These are phyloP conservation scores for Abrus pulchellus DNA, from an alignment of 306 rosid genomes.

Conservation along the genomic window DNA sequence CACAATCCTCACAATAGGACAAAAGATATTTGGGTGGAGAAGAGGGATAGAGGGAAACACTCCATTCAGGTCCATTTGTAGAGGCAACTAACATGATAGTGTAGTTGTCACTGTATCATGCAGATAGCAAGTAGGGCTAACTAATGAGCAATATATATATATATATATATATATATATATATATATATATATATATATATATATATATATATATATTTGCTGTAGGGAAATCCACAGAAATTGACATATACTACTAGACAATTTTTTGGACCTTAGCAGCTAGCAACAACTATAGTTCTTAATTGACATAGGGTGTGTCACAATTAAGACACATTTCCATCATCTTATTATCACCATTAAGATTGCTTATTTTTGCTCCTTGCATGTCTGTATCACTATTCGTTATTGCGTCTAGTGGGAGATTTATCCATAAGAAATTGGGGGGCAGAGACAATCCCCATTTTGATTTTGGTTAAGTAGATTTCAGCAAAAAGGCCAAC, in stretches of 20 bases:
- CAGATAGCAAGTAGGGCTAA: constrained; percentile 36
- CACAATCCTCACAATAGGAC: constrained; percentile 44
- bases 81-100: constrained; percentile 61
- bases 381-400: constrained; percentile 49
- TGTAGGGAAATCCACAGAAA: constrained; percentile 45
- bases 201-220: neutral
- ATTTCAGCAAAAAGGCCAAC: constrained; percentile 33
- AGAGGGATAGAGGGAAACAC: constrained; percentile 38
- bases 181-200: neutral
- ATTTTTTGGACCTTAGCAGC: constrained; percentile 44
- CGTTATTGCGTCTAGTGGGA: constrained; percentile 50
- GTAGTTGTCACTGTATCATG: constrained; percentile 46
- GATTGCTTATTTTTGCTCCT: constrained; percentile 34
- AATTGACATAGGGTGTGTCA: constrained; percentile 36
- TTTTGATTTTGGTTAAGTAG: constrained; percentile 39
- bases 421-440: constrained; percentile 28
- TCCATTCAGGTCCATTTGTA: constrained; percentile 43
- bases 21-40: constrained; percentile 52
- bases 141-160: neutral
- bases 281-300: constrained; percentile 20
- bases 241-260: constrained; percentile 33
- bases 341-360: constrained; percentile 44
- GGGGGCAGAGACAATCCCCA: constrained; percentile 50
- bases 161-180: neutral
- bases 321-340: constrained; percentile 48